These are phyloP conservation scores for Ambrosiella cleistominuta DNA, from an alignment of 2,329 filamentous ascomycete species.

Conservation along the genomic window DNA sequence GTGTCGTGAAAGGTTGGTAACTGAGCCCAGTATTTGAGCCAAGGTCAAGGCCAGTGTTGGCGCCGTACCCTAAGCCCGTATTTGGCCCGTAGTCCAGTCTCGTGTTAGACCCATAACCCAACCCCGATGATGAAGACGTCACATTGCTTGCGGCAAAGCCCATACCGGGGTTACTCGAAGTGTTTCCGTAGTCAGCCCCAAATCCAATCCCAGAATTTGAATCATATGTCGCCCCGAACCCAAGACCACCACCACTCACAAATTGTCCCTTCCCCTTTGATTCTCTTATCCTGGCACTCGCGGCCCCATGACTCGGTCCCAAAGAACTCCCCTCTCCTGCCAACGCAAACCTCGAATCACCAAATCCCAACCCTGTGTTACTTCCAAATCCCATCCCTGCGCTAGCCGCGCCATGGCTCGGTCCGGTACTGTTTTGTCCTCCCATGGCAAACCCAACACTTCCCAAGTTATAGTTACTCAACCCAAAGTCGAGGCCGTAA, in stretches of 20 bases:
- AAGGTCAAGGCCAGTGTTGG: slow-evolving; percentile 5
- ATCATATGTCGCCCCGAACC: not conserved
- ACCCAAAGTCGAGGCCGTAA: not conserved
- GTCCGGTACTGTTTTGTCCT: not conserved
- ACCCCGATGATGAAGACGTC: too few species aligned
- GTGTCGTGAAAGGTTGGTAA: not conserved
- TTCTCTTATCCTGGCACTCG: not conserved
- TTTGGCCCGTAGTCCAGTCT: too few species aligned
- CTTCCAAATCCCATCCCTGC: slow-evolving; percentile 2
- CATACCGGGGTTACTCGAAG: too few species aligned
- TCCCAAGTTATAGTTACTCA: not conserved
- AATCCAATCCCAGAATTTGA: not conserved
- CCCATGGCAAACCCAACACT: not conserved
- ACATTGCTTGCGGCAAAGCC: too few species aligned
- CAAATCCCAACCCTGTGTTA: not conserved
- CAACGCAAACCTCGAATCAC: not conserved
- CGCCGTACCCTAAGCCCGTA: not conserved
- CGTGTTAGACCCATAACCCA: too few species aligned
- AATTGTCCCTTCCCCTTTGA: not conserved
- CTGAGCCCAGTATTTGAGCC: not conserved
- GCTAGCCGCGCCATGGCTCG: not conserved
- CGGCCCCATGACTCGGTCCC: not conserved
- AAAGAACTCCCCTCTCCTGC: not conserved
- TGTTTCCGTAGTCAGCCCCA: not conserved
- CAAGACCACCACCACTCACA: not conserved